Evolutionary conservation across 2,329 filamentous ascomycete genomes (phyloP), one percentile per base, ranked within the genome.

Genomic region (Colletotrichum costaricense): DNA sequence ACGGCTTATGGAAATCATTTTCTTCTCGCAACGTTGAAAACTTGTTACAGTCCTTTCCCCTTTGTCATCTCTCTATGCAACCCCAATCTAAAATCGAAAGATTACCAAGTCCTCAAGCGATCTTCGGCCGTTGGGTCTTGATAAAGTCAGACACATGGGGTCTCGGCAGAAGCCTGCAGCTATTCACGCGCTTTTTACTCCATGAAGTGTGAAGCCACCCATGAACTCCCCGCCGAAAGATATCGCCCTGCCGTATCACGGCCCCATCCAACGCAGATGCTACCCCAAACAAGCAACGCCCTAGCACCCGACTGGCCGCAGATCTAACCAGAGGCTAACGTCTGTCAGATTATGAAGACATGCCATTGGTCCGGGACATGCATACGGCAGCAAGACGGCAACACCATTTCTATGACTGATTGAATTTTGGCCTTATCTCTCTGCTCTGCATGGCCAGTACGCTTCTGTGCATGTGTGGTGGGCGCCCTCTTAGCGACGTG

Each of bases 321-420:
- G 72, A 67, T 66, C 63, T 12, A 52, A 58, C 30, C 42, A 49
- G 42, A 49, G 42, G 42, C 42, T 16, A 52, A 58, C 62, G 60
- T 35, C 7, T 9, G 63, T 30, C 49, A 38, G 66, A 24, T 49
- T 11, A 52, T 28, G 35, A 63, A 12, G 28, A 12, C 24, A 56
- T 38, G 24, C 30, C 42, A 67, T 57, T 60, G 65, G 65, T 26
- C 14, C 64, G 26, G 26, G 46, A 57, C 9, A 14, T 49, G 49
- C 60, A 35, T n/a, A 62, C 46, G n/a, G 60, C 65, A 33, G 42
- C 35, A 35, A 24, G 42, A 22, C 9, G 14, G 14, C 28, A 63
- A 46, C 69, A 54, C 42, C 58, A 63, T 67, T 75, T 75, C 66
- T 74, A 75, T 75, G 73, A 75, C 66, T 70, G 70, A 71, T 75